Base-by-base conservation (phyloP, 1,284 basidiomycete genomes). In the Pulveroboletus sp. region DNA sequence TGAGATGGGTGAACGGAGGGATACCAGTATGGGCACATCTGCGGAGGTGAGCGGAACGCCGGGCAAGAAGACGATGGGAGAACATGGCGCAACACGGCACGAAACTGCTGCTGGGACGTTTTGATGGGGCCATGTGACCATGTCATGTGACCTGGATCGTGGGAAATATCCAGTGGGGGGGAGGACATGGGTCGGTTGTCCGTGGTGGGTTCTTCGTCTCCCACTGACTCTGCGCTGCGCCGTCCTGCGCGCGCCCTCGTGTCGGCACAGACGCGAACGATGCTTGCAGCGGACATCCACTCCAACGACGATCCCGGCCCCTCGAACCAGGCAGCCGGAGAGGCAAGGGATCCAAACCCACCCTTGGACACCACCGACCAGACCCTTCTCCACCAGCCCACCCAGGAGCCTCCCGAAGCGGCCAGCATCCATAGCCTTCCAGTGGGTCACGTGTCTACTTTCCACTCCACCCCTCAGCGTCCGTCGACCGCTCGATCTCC, bases 361-460 rank as follows among this genome's bases (percentile, higher is more conserved):
- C n/a, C n/a, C n/a, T n/a, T n/a, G n/a, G n/a, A n/a, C 31, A 9
- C 49, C 17, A 20, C 24, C 22, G 20, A 24, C 24, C 9, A 54
- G 11, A 22, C 64, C n/a, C 47, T 18, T 5, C 28, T 43, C 29
- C 15, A 52, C 14, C 60, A 61, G 4, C 59, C 65, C 14, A 63
- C 42, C 11, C 61, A 57, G 12, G 61, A 62, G 45, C 63, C 59
- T 29, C 69, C 71, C 3, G 85, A 86, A 61, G 71, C 74, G 33
- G 76, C 75, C 61, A 87, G 86, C 64, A 71, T 81, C 11, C 84
- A 81, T 60, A 85, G 82, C 62, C 76, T 86, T 62, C 84, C 85
- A 12, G 75, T 75, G 12, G 79, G 79, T 18, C 80, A 80, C 64
- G 77, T 84, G 56, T 77, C 84, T 20, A 63, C 75, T 22, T 6